phyloP scores from a whole-genome alignment of 106 monocot species.

The Dendrobium catenatum region DNA sequence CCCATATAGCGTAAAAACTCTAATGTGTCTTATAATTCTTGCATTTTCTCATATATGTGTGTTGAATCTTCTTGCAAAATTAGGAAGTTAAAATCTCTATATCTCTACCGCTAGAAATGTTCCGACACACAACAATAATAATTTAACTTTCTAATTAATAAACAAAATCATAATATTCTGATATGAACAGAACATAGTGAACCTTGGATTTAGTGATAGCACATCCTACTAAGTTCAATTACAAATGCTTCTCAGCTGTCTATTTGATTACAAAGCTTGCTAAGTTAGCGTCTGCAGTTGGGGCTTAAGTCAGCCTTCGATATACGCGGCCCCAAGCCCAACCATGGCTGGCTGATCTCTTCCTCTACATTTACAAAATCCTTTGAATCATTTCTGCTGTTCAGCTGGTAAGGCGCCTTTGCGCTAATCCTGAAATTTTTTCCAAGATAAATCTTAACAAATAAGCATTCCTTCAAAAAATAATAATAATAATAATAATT shows the following conservation, averaged over 20 bases:
- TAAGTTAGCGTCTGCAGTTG: neutral
- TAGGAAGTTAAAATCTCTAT: too few relatives aligned
- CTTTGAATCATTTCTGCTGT: slow-evolving; percentile 7
- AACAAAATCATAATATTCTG: too few relatives aligned
- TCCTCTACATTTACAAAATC: neutral
- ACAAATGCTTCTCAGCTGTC: neutral
- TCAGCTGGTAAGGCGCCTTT: slow-evolving; percentile 38
- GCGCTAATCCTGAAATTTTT: slow-evolving; percentile 30
- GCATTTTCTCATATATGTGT: too few relatives aligned
- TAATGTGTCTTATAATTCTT: too few relatives aligned
- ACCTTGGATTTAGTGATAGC: too few relatives aligned
- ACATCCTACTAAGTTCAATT: neutral
- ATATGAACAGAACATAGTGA: too few relatives aligned
- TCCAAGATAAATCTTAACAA: neutral
- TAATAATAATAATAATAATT: neutral
- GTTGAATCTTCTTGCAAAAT: too few relatives aligned
- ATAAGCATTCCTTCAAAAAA: neutral
- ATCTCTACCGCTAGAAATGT: too few relatives aligned
- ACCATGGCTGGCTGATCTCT: slow-evolving; percentile 44
- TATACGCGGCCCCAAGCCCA: slow-evolving; percentile 22
- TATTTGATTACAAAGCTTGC: neutral
- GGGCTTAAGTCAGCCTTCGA: neutral
- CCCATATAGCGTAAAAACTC: too few relatives aligned
- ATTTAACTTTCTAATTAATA: too few relatives aligned
- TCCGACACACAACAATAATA: too few relatives aligned